A percentile compares a stretch with the other conserved stretches of the same genome.
Conservation (phyloP, 805 yeast genomes). For the Myxozyma udenii region DNA sequence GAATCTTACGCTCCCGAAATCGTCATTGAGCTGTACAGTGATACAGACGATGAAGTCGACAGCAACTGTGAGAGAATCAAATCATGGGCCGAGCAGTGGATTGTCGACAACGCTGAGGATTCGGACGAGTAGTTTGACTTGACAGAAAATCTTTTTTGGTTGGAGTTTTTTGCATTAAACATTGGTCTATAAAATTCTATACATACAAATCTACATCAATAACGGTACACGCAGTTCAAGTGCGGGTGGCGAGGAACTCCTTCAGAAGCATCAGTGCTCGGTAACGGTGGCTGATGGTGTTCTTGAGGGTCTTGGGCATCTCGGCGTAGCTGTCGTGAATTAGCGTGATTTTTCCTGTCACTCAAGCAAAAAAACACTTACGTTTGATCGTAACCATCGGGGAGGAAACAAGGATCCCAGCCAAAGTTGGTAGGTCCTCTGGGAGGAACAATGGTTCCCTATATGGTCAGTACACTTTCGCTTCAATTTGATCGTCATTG, state of each 20-base stretch:
- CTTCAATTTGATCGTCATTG: neutral
- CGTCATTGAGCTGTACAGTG: conserved; percentile 75
- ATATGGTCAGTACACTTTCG: conserved; percentile 44
- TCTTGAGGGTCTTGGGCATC: conserved; percentile 72
- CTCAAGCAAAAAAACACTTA: conserved; percentile 11
- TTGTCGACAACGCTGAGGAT: conserved; percentile 43
- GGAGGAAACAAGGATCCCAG: conserved; percentile 90
- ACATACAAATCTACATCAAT: neutral
- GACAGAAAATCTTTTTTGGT: too few relatives aligned
- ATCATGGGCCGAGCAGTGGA: conserved; percentile 77
- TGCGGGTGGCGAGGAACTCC: conserved; percentile 42
- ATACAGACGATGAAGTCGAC: conserved; percentile 72
- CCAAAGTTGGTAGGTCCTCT: conserved; percentile 86
- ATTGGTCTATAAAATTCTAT: neutral
- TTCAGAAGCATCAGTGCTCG: conserved; percentile 74
- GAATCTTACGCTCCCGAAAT: conserved; percentile 77
- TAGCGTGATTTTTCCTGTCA: conserved; percentile 11
- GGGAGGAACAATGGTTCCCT: conserved; percentile 72
- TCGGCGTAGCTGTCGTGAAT: conserved; percentile 61
- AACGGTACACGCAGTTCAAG: conserved; percentile 2
- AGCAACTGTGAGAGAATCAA: conserved; percentile 73
- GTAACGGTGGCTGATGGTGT: conserved; percentile 81
- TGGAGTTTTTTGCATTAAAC: too few relatives aligned
- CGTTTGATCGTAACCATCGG: conserved; percentile 67
- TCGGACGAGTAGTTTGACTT: too few relatives aligned